Base-by-base conservation (phyloP, 208 protist species). In the Leishmania amazonensis region DNA sequence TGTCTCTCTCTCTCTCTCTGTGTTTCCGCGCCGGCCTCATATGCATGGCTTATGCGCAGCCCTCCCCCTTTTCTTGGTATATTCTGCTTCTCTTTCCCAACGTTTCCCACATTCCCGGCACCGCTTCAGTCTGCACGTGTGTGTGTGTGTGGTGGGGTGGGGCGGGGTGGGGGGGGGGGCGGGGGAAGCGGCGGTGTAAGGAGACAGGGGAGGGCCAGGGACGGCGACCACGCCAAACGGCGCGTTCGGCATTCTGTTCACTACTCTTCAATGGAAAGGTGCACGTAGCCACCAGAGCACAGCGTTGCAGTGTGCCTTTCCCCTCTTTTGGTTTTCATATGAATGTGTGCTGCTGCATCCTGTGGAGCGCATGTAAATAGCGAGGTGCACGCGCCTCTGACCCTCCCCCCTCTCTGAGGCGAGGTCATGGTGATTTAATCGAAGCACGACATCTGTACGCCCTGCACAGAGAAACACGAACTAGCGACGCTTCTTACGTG, bases 321-420 rank as follows among this genome's bases (percentile, higher is more conserved):
- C 9, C 28, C 62, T 40, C 31, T 21, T 68, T 68, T 31, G 21
- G 31, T 68, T 19, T 68, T 38, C 1, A 17, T 21, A 17, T 15
- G 31, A 40, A 40, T 35, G 31, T 47, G 24, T 74, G 40, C 42
- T 13, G 42, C 9, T 54, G 70, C 47, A 51, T 51, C 17, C 45
- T 38, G 45, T 74, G 70, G 45, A 38, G 38, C 70, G 28, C 70
- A 74, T 74, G 70, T 74, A 54, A 11, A 17, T 54, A 54, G 70
- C 45, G 70, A 38, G 9, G 40, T 38, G 28, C 31, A 24, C 24
- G 57, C 28, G 57, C 57, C 57, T 62, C 24, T 54, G 51, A 54
- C 15, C 24, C 8, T 9, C 8, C 57, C 19, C 24, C 57, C 28
- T 62, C 24, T 54, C 5, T 21, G 51, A 54, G 57, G 28, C 24